Conservation (phyloP, 306 rosid genomes). For the Luffa acutangula region DNA sequence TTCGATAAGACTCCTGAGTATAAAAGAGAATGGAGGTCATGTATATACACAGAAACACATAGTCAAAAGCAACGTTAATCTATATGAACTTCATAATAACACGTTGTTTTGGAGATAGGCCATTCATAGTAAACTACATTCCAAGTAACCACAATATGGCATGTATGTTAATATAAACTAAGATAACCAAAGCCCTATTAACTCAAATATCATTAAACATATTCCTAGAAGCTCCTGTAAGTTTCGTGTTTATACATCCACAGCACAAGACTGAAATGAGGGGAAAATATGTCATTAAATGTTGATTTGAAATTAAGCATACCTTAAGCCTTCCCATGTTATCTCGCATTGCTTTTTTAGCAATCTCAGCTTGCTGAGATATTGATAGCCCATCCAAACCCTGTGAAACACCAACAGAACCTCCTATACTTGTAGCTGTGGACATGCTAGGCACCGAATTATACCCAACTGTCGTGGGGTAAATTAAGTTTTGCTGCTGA, state of each 20-base stretch:
- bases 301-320: conserved; percentile 2
- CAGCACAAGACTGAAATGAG: neutral
- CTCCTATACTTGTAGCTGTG: conserved; percentile 48
- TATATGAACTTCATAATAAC: neutral
- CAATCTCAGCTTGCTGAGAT: conserved; percentile 59
- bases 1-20: conserved; percentile 72
- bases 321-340: conserved; percentile 80
- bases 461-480: conserved; percentile 30
- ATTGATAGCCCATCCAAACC: conserved; percentile 46
- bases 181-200: neutral
- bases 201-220: conserved; percentile 2
- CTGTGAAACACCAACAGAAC: conserved; percentile 27
- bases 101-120: neutral
- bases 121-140: neutral
- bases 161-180: neutral
- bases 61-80: neutral
- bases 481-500: conserved; percentile 37
- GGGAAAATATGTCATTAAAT: neutral
- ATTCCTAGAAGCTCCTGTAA: neutral
- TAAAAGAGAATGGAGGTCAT: neutral
- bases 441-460: conserved; percentile 26
- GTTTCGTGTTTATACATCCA: neutral
- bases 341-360: conserved; percentile 52
- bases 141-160: neutral
- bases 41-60: neutral